These are phyloP conservation scores for Fusarium robinianum DNA, from an alignment of 2,329 filamentous ascomycete species.

Conservation along the genomic window DNA sequence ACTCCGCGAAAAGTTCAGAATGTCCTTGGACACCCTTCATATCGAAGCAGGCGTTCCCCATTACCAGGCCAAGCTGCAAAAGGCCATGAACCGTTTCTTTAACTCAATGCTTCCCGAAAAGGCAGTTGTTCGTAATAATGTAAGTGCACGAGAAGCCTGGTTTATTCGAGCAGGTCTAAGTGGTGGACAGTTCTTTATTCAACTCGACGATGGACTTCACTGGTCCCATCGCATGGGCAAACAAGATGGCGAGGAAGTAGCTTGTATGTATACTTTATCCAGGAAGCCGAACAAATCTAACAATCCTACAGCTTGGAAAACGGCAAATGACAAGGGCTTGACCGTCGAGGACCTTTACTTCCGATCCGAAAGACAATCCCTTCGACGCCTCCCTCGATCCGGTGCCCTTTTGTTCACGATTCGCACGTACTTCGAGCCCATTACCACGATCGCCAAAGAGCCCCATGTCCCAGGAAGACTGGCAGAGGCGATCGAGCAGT, in stretches of 20 bases:
- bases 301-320: constrained; percentile 15
- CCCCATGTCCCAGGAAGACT: constrained; percentile 22
- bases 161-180: neutral
- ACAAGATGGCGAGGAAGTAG: constrained; percentile 15
- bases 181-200: constrained; percentile 20
- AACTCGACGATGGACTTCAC: constrained; percentile 26
- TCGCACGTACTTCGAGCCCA: constrained; percentile 25
- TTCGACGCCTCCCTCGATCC: constrained; percentile 23
- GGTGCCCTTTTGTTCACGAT: constrained; percentile 20
- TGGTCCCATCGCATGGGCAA: constrained; percentile 29
- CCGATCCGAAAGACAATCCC: constrained; percentile 25
- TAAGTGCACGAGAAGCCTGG: rapidly evolving
- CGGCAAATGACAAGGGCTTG: constrained; percentile 11
- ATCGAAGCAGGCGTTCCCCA: constrained; percentile 28
- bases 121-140: constrained; percentile 22
- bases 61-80: constrained; percentile 21
- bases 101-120: constrained; percentile 23
- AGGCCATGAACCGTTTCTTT: constrained; percentile 29
- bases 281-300: neutral
- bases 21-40: constrained; percentile 27
- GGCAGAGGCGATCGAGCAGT: constrained; percentile 22
- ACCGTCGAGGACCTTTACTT: constrained; percentile 25
- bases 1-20: constrained; percentile 24
- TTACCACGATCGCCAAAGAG: constrained; percentile 17
- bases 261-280: neutral